Percentiles rank a stretch among this genome's conserved stretches.
phyloP scores from a whole-genome alignment of 202 grass and related monocot genomes.

The Elaeis oleifera region DNA sequence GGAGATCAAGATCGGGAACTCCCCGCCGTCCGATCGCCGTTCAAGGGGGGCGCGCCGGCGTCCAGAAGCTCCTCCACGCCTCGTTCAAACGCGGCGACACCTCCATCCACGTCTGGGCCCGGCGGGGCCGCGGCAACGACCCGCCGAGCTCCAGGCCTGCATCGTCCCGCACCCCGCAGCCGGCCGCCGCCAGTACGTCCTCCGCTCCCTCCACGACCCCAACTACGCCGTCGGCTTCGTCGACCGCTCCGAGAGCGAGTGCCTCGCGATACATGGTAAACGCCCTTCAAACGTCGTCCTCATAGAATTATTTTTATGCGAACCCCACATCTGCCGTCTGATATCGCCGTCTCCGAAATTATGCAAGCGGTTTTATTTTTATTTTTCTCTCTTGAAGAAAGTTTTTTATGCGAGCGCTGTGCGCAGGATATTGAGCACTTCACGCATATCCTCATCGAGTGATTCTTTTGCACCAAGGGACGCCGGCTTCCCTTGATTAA shows the following conservation, averaged over 20 bases:
- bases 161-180: slow-evolving; percentile 51
- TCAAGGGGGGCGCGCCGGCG: slow-evolving; percentile 74
- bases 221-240: slow-evolving; percentile 92
- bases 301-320: too few relatives aligned
- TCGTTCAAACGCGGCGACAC: slow-evolving; percentile 70
- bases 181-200: slow-evolving; percentile 58
- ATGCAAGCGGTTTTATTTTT: too few relatives aligned
- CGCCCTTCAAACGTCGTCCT: background rate
- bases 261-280: slow-evolving; percentile 85
- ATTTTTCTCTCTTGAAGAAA: too few relatives aligned
- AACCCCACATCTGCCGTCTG: too few relatives aligned
- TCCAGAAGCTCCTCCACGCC: slow-evolving; percentile 71
- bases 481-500: too few relatives aligned
- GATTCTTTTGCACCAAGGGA: too few relatives aligned
- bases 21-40: slow-evolving; percentile 36
- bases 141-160: slow-evolving; percentile 63
- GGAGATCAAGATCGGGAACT: slow-evolving; percentile 66
- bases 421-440: too few relatives aligned
- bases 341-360: too few relatives aligned
- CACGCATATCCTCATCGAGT: too few relatives aligned
- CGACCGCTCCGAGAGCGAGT: slow-evolving; percentile 78
- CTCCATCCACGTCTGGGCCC: slow-evolving; percentile 64
- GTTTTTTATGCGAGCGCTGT: too few relatives aligned
- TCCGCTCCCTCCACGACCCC: slow-evolving; percentile 86
- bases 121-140: slow-evolving; percentile 12